phyloP scores from a whole-genome alignment of 768 basidiomycete genomes.

The Tylopilus plumbeoviolaceoides region DNA sequence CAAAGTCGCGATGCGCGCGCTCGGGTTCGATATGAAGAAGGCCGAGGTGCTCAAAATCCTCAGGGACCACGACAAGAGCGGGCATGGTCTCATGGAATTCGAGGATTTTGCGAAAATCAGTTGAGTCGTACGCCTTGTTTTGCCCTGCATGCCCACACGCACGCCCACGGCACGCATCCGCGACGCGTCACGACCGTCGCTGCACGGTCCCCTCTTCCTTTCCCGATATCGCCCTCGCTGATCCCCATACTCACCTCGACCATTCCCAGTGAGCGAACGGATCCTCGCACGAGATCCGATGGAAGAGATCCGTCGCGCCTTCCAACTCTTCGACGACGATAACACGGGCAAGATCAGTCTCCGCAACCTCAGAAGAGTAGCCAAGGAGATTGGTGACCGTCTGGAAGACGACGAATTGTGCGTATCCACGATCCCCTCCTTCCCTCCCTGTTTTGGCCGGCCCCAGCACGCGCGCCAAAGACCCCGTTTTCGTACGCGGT shows the following conservation, averaged over 20 bases:
- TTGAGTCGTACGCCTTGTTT: constrained; percentile 36
- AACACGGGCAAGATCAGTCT: constrained; percentile 91
- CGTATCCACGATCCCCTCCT: constrained; percentile 33
- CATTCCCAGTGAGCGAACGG: constrained; percentile 78
- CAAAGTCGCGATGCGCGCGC: constrained; percentile 96
- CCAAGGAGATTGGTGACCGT: constrained; percentile 93
- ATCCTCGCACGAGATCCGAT: constrained; percentile 93
- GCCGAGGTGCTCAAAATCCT: constrained; percentile 95
- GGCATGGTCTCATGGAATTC: constrained; percentile 82
- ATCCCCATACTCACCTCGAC: constrained; percentile 20
- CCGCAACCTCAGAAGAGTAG: constrained; percentile 86
- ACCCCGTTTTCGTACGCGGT: constrained; percentile 26
- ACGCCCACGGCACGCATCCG: not conserved
- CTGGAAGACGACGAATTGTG: constrained; percentile 96
- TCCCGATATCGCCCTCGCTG: not conserved
- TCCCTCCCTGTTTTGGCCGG: constrained; percentile 14
- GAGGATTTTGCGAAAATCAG: constrained; percentile 95
- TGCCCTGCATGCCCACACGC: not conserved
- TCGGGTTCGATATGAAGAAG: constrained; percentile 98
- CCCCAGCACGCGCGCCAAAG: constrained; percentile 27
- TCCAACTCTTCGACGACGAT: constrained; percentile 96
- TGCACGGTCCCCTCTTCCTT: not conserved
- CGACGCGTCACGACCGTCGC: constrained; percentile 6
- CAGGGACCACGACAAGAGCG: constrained; percentile 84
- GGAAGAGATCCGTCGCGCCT: constrained; percentile 94